Evolutionary conservation across 2,329 filamentous ascomycete genomes (phyloP), one percentile per base, ranked within the genome.

Genomic region (Didymella pinodella): DNA sequence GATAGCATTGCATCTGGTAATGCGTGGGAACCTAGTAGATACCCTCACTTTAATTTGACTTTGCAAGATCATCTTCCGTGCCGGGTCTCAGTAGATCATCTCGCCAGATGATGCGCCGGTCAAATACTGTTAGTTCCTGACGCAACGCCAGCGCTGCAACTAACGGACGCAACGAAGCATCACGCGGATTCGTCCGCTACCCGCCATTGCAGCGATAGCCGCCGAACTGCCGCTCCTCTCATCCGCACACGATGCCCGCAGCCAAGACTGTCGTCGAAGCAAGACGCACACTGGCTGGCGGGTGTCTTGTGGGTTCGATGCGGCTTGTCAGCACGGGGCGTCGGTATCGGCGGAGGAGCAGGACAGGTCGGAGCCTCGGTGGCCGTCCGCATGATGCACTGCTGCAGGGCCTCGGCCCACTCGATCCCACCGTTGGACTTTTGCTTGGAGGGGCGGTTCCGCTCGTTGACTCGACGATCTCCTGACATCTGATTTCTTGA

Each of bases 1-100:
- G 51, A 48, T 59, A 59, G 56, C 46, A 41, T 43, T 48, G 22
- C 48, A 56, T 43, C 31, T 55, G 52, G 47, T 48, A 55, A 55
- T 53, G 55, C 49, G 22, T 18, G 36, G 12, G 36, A 50, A 40
- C 31, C 40, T 26, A 18, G 44, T 49, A 56, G 53, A 60, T 60
- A 60, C 57, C 57, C 57, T 60, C 47, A 52, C 52, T 60, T 54
- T 50, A 48, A 52, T 48, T 58, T 43, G 36, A 58, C 47, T 45
- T 45, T n/a, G 18, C 31, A 46, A 46, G 38, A 49, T 48, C 18
- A 47, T 47, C 7, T 10, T 25, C 3, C 20, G 14, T 43, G 47
- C 20, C 31, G 20, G 43, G 22, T 26, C 20, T 10, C n/a, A 14
- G 7, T 12, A n/a, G 26, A 7, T n/a, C 11, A 2, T 2, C 16